These are phyloP conservation scores for Tarenaya hassleriana DNA, from an alignment of 345 rosid genomes.

Conservation along the genomic window DNA sequence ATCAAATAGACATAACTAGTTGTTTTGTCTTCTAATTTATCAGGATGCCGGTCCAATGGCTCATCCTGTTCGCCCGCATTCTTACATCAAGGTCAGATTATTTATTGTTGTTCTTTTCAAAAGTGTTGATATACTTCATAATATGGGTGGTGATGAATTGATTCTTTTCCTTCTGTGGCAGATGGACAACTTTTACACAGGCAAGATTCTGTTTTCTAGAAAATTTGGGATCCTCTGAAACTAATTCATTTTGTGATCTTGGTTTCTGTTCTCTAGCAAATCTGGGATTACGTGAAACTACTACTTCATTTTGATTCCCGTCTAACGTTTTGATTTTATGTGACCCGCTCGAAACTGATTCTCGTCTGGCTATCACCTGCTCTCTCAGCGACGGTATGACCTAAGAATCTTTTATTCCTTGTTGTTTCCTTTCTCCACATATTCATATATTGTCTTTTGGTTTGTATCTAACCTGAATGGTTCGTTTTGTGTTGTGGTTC, in stretches of 20 bases:
- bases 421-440: constrained; percentile 13
- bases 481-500: constrained; percentile 23
- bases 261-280: too few species aligned
- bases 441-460: background rate
- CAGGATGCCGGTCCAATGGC: constrained; percentile 99
- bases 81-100: constrained; percentile 81
- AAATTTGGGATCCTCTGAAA: too few species aligned
- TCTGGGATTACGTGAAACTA: background rate
- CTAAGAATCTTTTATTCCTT: background rate
- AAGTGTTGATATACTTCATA: constrained; percentile 1
- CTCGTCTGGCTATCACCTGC: constrained; percentile 27
- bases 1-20: too few species aligned
- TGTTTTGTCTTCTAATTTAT: constrained; percentile 6
- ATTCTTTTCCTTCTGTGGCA: constrained; percentile 30
- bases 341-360: constrained; percentile 24
- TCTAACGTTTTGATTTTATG: constrained; percentile 29
- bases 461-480: constrained; percentile 20
- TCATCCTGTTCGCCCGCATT: constrained; percentile 97
- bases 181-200: constrained; percentile 99
- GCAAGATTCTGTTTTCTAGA: constrained; percentile 48
- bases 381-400: constrained; percentile 79
- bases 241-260: too few species aligned
- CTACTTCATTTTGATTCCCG: constrained; percentile 13
- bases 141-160: constrained; percentile 16
- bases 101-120: background rate